Evolutionary conservation across 768 basidiomycete genomes (phyloP).

Genomic region (Termitomyces sp.): DNA sequence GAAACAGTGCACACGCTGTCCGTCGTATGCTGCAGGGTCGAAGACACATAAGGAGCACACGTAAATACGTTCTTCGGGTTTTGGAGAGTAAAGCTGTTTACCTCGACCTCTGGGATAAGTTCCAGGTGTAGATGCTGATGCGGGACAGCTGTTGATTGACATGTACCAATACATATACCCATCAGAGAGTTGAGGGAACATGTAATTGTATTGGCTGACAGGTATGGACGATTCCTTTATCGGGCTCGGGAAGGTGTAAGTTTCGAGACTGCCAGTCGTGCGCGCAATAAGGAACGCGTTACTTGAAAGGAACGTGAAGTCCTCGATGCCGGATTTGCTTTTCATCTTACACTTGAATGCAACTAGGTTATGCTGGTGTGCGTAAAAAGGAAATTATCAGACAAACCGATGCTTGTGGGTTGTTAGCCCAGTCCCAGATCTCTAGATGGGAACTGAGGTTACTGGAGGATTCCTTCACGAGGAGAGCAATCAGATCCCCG

Average conservation of each 20-base stretch:
- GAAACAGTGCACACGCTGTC: constrained; percentile 37
- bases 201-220: constrained; percentile 28
- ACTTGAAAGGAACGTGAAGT: constrained; percentile 44
- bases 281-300: constrained; percentile 41
- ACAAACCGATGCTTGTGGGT: constrained; percentile 35
- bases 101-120: constrained; percentile 6
- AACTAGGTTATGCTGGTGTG: neutral
- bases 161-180: constrained; percentile 50
- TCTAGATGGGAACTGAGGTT: constrained; percentile 37
- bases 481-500: constrained; percentile 40
- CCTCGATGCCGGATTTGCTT: constrained; percentile 40
- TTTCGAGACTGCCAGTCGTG: constrained; percentile 40
- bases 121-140: constrained; percentile 35
- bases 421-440: constrained; percentile 45
- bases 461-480: constrained; percentile 41
- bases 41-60: constrained; percentile 44
- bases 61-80: constrained; percentile 42
- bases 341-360: constrained; percentile 31
- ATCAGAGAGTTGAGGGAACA: constrained; percentile 36
- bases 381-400: neutral
- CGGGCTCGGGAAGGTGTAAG: constrained; percentile 40
- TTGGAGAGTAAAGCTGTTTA: constrained; percentile 37
- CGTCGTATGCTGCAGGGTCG: constrained; percentile 30
- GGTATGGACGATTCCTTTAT: constrained; percentile 22
- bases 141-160: constrained; percentile 46